Base-by-base conservation (phyloP, 2,329 filamentous ascomycete genomes). In the Periconia sp. region DNA sequence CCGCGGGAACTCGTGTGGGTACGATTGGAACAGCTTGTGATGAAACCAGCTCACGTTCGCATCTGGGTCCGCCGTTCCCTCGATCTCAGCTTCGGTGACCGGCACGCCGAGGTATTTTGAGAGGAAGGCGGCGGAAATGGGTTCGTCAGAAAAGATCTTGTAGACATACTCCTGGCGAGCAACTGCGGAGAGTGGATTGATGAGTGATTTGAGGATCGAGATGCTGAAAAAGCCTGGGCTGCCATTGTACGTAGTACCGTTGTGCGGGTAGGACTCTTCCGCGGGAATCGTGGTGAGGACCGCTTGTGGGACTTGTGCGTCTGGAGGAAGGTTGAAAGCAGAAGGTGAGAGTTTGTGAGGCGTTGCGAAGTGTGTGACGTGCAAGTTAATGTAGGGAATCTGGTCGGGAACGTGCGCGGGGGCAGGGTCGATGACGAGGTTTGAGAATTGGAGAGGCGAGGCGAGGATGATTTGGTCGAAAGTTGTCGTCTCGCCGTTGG, bases 341-440 rank as follows among this genome's bases (percentile, higher is more conserved):
- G 72, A 72, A 0, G 89, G 82, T 18, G 84, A 86, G n/a, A 96
- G 81, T n/a, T 77, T 81, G 62, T 86, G 84, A 0, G 90, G 86
- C 0, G 91, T 90, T 0, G 92, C 81, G 65, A 99, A 93, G 1
- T 97, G 83, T 0, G 93, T 97, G 49, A 97, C 93, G 66, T 97
- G 88, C 0, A 97, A 82, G 45, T 84, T 83, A 2, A 91, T 90
- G 70, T 97, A 99, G 0, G 91, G 89, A n/a, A 97, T 87, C 44
- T 83, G 73, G 60, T 94, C 89, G 1, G 95, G 91, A 3, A 76
- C 73, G 31, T 82, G 79, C 50, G 62, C 45, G 0, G 75, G 71
- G 13, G 76, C 70, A 1, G 71, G 66, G 11, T 72, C 70, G 53
- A 87, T 73, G 6, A 72, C 74, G 63, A 97, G 88, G 53, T 83